Conservation (phyloP, 177 flowering plant genomes). For the Viscum album region DNA sequence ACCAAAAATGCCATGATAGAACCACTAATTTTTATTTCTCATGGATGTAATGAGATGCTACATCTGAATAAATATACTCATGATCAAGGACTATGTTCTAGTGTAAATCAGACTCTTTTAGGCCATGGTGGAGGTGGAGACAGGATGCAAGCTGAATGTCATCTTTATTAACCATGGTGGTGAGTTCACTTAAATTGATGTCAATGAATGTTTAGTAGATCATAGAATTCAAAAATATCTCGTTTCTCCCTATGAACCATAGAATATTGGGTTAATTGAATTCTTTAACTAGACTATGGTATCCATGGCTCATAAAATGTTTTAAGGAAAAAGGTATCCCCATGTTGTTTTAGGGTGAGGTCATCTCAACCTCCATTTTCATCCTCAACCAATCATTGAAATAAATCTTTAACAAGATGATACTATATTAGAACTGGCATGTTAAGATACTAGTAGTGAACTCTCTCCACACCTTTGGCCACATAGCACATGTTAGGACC, state of each 20-base stretch:
- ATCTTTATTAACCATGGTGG: conserved; percentile 10
- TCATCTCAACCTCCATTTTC: no score
- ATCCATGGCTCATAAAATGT: no score
- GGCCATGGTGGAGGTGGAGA: conserved; percentile 6
- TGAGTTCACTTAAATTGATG: conserved; percentile 9
- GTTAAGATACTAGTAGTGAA: no score
- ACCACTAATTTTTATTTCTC: conserved; percentile 6
- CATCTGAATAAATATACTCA: not conserved
- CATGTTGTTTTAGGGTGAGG: no score
- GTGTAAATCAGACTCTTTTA: not conserved
- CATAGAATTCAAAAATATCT: conserved; percentile 8
- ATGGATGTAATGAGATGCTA: not conserved
- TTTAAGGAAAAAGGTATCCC: no score
- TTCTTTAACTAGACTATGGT: no score
- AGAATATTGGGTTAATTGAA: no score
- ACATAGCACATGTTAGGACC: no score
- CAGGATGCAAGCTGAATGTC: not conserved
- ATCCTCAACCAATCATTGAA: not conserved
- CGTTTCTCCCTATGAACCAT: conserved; percentile 7
- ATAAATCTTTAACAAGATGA: no score
- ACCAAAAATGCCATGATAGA: conserved; percentile 9
- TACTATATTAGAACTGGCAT: no score
- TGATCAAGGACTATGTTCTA: not conserved
- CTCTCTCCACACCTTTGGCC: no score
- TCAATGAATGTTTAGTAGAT: conserved; percentile 2